These are phyloP conservation scores for Apium graveolens DNA, from an alignment of 129 eudicot species.

Conservation along the genomic window DNA sequence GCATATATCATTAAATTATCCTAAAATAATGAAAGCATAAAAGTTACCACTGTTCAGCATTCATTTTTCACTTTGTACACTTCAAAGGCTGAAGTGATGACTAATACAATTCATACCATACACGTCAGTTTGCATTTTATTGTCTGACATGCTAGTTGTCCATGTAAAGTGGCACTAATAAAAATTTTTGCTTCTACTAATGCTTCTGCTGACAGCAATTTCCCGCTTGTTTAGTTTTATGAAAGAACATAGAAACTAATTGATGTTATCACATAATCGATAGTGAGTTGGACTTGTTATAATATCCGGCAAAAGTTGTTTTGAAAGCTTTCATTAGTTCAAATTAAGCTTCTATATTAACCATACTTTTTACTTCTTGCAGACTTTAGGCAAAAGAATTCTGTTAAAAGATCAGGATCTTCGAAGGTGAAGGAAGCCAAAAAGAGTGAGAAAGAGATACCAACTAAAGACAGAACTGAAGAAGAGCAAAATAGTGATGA, in stretches of 20 bases:
- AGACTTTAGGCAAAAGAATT: constrained; percentile 41
- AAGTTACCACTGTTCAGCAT: no score
- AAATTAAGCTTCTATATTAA: neutral
- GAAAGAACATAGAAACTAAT: neutral
- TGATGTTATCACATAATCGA: neutral
- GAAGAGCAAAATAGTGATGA: constrained; percentile 22
- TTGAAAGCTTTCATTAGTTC: neutral
- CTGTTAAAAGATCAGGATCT: constrained; percentile 33
- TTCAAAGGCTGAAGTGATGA: no score
- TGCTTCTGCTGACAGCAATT: neutral
- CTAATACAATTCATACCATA: no score
- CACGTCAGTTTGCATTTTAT: neutral
- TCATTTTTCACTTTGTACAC: no score
- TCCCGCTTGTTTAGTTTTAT: neutral
- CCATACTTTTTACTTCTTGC: neutral
- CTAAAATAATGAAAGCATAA: no score
- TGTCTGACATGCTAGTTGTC: neutral
- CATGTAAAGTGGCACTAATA: neutral
- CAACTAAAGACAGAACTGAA: constrained; percentile 12
- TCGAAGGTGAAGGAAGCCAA: constrained; percentile 15
- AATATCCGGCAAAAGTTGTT: neutral
- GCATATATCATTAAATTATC: no score
- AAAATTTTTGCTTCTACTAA: neutral
- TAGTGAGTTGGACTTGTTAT: neutral
- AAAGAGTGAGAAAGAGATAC: neutral